Base-by-base conservation (phyloP, 73 alveolate genomes). In the Diophrys appendiculata region DNA sequence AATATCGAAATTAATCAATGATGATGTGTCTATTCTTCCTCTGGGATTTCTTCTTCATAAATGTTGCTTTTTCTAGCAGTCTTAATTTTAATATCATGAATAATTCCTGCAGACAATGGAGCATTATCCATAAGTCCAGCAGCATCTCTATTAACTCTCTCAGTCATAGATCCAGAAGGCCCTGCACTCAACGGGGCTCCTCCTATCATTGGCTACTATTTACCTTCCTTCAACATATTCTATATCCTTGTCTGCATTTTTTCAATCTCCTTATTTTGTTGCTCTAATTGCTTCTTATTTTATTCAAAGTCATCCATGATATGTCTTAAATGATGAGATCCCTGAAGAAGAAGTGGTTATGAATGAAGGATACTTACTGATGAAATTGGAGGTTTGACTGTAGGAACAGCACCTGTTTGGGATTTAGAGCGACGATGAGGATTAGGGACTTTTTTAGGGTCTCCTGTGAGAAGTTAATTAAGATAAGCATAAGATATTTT, bases 251-350 rank as follows among this genome's bases (percentile, higher is more conserved):
- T 67, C 25, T 76, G 84, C 1, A 76, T 27, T 8, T 35, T 33
- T 2, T 76, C 84, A 74, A 76, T 76, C 33, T 30, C 23, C 29
- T 67, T 83, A 24, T 81, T 83, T 72, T 83, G 76, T 23, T 83
- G 82, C 24, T 73, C 85, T 0, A 83, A 29, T 25, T 83, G 30
- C 68, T 69, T 29, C 52, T 71, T 83, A 31, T 83, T 83, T 65
- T 71, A 64, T 54, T 83, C 91, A 76, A 83, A 76, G 34, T 83
- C 91, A 29, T 76, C 91, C 2, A 83, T 76, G 0, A 83, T 83
- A 25, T 53, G 26, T 65, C 52, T 76, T 31, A 27, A 29, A 28
- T 24, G 25, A 26, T 56, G 25, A 31, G 73, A 11, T 8, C 22
- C 65, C 69, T 33, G n/a, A 14, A 8, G 52, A 33, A 60, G 54